phyloP scores from a whole-genome alignment of 2,329 filamentous ascomycete genomes.

The Rutstroemia sydowiana region DNA sequence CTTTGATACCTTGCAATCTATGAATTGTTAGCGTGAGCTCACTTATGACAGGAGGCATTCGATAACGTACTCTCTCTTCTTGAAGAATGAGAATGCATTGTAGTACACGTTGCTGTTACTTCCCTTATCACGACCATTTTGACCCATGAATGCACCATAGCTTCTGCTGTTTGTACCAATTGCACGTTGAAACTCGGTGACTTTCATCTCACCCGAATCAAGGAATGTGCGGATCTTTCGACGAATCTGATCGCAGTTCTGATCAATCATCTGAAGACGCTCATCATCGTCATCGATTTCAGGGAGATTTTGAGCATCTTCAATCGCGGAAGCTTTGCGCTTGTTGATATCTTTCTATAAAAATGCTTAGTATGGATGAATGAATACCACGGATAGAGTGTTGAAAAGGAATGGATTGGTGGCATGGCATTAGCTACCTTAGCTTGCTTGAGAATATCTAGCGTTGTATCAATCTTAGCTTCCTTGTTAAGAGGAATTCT shows the following conservation, averaged over 20 bases:
- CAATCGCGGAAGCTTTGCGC: conserved; percentile 14
- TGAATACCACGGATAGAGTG: not conserved
- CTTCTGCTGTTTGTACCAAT: conserved; percentile 32
- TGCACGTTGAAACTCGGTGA: conserved; percentile 35
- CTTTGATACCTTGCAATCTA: conserved; percentile 36
- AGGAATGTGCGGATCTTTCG: conserved; percentile 37
- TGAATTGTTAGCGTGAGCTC: not conserved
- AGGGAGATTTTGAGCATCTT: conserved; percentile 4
- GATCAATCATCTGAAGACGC: conserved; percentile 9
- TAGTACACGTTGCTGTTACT: conserved; percentile 30
- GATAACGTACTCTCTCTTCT: conserved; percentile 35
- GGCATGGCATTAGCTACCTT: not conserved
- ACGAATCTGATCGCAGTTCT: conserved; percentile 32
- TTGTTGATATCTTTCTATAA: conserved; percentile 6
- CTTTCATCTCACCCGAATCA: conserved; percentile 36
- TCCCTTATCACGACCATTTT: conserved; percentile 36
- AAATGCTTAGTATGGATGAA: not conserved
- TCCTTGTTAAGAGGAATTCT: not conserved
- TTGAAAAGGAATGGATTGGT: not conserved
- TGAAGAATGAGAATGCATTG: conserved; percentile 40
- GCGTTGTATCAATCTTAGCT: not conserved
- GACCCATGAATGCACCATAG: conserved; percentile 43
- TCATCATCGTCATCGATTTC: conserved; percentile 17
- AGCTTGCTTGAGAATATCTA: not conserved
- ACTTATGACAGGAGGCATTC: not conserved